Evolutionary conservation across 331 rosid species (phyloP).

Genomic region (Malus hybrid): DNA sequence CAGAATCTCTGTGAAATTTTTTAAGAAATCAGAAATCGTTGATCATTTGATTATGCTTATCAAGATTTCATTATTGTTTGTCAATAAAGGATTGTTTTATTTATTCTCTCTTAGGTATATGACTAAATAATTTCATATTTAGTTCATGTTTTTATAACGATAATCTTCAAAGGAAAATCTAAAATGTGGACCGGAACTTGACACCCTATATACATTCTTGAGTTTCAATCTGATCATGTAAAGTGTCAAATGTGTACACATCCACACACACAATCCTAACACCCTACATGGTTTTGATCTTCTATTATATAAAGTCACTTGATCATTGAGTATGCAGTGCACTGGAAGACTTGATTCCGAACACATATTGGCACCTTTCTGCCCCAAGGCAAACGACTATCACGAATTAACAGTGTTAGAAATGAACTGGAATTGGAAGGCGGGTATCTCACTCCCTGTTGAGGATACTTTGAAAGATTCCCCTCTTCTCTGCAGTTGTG

Average conservation of each 20-base stretch:
- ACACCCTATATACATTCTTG: background rate
- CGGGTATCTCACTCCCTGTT: background rate
- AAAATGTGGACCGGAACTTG: too few relatives aligned
- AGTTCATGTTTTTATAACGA: too few relatives aligned
- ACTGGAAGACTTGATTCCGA: conserved; percentile 2
- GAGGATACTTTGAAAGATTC: background rate
- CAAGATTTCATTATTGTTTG: too few relatives aligned
- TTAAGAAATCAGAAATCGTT: too few relatives aligned
- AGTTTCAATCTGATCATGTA: background rate
- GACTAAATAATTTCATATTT: too few relatives aligned
- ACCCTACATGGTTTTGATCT: background rate
- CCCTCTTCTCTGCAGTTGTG: background rate
- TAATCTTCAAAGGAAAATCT: too few relatives aligned
- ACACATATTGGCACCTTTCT: background rate
- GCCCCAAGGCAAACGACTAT: background rate
- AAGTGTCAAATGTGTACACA: background rate
- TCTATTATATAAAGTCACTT: background rate
- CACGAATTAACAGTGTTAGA: background rate
- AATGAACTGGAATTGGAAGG: background rate
- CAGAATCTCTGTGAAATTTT: too few relatives aligned
- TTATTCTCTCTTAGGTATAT: too few relatives aligned
- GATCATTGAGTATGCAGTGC: background rate
- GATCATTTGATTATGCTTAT: too few relatives aligned
- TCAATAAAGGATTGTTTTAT: too few relatives aligned
- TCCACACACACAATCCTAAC: background rate